phyloP scores from a whole-genome alignment of 148 eudicot species.

The Rhododendron griersonianum region DNA sequence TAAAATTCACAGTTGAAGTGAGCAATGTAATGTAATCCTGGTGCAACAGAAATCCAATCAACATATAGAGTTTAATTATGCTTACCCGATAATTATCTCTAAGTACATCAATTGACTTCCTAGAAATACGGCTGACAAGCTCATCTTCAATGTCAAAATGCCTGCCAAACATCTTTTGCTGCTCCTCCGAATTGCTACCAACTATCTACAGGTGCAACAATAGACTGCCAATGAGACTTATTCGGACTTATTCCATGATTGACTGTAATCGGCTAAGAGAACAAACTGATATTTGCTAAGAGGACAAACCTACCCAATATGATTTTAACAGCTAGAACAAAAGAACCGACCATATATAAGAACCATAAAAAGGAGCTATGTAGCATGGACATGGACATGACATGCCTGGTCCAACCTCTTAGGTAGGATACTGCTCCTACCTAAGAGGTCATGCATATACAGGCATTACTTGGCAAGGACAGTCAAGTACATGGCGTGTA shows the following conservation, averaged over 20 bases:
- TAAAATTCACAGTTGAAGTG: constrained; percentile 1
- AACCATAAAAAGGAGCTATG: background rate
- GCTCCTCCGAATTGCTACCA: constrained; percentile 81
- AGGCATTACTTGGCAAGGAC: background rate
- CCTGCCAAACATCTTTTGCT: constrained; percentile 84
- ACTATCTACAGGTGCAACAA: constrained; percentile 31
- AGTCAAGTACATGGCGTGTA: background rate
- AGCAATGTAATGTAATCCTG: background rate
- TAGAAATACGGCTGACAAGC: constrained; percentile 80
- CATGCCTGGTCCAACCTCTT: background rate
- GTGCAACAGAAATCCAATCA: background rate
- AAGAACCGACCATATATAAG: background rate
- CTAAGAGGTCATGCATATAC: background rate
- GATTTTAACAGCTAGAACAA: background rate
- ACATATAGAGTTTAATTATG: background rate
- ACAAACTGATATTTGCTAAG: background rate
- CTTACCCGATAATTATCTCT: constrained; percentile 66
- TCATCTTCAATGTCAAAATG: constrained; percentile 90
- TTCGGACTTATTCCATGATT: background rate
- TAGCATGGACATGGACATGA: background rate
- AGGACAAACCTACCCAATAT: background rate
- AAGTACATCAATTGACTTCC: constrained; percentile 75
- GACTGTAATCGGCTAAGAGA: background rate
- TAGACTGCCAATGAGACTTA: no score
- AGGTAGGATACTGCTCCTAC: background rate